phyloP scores from a whole-genome alignment of 371 early-diverging fungal species.

The Haplosporangium sp. region DNA sequence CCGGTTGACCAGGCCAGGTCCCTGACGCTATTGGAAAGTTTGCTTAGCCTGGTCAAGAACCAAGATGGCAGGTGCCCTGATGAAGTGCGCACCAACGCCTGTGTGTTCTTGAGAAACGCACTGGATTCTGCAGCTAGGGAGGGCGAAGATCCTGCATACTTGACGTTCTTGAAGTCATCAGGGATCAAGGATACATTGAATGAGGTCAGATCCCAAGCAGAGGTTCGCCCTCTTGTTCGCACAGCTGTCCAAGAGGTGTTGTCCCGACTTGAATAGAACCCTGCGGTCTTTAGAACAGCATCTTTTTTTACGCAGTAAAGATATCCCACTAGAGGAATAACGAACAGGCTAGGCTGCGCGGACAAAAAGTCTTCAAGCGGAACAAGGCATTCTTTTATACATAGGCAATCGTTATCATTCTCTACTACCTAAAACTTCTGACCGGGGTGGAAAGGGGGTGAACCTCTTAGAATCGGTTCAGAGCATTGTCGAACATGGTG shows the following conservation, averaged over 20 bases:
- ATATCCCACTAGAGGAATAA: too few species aligned
- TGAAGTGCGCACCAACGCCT: conserved; percentile 66
- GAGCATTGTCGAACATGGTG: conserved; percentile 62
- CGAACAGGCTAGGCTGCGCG: too few species aligned
- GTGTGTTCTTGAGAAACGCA: conserved; percentile 62
- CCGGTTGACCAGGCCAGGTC: conserved; percentile 33
- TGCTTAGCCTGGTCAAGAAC: conserved; percentile 57
- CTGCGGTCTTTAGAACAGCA: too few species aligned
- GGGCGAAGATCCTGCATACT: conserved; percentile 36
- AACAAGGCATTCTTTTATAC: too few species aligned
- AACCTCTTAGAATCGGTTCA: conserved; percentile 40
- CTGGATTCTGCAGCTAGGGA: conserved; percentile 51
- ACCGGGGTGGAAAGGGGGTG: too few species aligned
- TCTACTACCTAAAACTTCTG: too few species aligned
- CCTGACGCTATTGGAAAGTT: conserved; percentile 59
- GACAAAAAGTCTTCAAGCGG: too few species aligned
- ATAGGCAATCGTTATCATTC: too few species aligned
- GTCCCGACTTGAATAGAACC: conserved; percentile 20
- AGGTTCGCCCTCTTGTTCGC: conserved; percentile 24
- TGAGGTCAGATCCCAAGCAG: conserved; percentile 11
- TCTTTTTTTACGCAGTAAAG: too few species aligned
- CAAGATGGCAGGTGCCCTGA: conserved; percentile 54
- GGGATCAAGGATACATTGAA: conserved; percentile 39
- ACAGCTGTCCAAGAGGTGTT: conserved; percentile 38
- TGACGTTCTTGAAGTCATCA: conserved; percentile 35